Conservation (phyloP, 2,329 filamentous ascomycete species). For the Dactylellina sp. region DNA sequence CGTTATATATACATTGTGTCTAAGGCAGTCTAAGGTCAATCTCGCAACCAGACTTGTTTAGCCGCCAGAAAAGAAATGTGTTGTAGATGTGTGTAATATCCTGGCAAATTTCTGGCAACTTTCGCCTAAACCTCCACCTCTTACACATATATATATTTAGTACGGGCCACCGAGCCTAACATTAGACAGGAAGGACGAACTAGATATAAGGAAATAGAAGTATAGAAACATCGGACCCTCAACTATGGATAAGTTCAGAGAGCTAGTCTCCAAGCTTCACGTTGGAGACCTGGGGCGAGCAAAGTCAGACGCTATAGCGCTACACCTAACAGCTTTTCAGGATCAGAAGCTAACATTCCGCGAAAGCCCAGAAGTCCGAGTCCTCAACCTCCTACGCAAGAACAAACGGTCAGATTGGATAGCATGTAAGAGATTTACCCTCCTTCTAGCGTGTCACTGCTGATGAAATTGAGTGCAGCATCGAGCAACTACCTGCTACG, state of each 20-base stretch:
- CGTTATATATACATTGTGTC: too few relatives aligned
- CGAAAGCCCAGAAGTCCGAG: constrained; percentile 25
- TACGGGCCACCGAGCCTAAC: not conserved
- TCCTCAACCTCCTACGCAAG: constrained; percentile 41
- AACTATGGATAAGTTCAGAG: constrained; percentile 43
- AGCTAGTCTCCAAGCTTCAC: constrained; percentile 55
- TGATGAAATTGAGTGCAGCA: constrained; percentile 1
- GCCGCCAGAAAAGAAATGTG: too few relatives aligned
- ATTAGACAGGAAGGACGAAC: not conserved
- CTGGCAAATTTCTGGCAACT: not conserved
- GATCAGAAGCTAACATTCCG: not conserved
- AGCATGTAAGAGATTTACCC: constrained; percentile 19
- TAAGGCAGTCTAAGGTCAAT: too few relatives aligned
- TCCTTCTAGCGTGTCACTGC: not conserved
- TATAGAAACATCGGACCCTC: not conserved
- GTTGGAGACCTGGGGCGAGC: constrained; percentile 30
- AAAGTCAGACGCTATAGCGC: too few relatives aligned
- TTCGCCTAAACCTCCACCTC: constrained; percentile 27
- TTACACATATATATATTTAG: too few relatives aligned
- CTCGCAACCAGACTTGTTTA: too few relatives aligned
- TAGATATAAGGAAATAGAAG: not conserved
- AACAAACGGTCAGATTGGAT: constrained; percentile 15
- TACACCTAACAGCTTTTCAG: too few relatives aligned
- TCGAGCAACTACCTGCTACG: constrained; percentile 34
- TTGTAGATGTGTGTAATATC: not conserved